Conservation (phyloP, 2,329 filamentous ascomycete species). For the Huntiella savannae region DNA sequence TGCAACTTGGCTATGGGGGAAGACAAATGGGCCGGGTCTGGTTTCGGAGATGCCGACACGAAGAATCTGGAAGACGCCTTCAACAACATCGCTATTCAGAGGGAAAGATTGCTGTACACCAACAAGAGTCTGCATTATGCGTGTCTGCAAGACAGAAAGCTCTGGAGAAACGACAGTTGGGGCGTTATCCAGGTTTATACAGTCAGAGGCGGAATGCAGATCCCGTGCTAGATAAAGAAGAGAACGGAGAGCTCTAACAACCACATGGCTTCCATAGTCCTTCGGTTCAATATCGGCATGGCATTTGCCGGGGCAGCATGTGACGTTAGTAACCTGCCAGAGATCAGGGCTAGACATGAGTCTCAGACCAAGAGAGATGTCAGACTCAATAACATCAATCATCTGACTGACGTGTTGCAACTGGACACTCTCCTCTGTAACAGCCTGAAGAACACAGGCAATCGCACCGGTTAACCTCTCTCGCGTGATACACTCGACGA, state of each 20-base stretch:
- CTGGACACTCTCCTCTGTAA: constrained; percentile 37
- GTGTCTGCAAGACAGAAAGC: constrained; percentile 22
- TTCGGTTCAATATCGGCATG: constrained; percentile 14
- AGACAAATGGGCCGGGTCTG: constrained; percentile 57
- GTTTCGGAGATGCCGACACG: constrained; percentile 58
- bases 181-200: constrained; percentile 18
- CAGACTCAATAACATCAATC: constrained; percentile 11
- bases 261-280: constrained; percentile 30
- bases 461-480: constrained; percentile 51
- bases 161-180: constrained; percentile 11
- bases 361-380: constrained; percentile 14
- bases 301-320: constrained; percentile 9
- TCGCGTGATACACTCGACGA: constrained; percentile 33
- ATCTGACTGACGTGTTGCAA: constrained; percentile 20
- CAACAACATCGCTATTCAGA: constrained; percentile 46
- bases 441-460: constrained; percentile 48
- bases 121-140: constrained; percentile 28
- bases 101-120: constrained; percentile 34
- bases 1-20: constrained; percentile 46
- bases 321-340: constrained; percentile 5
- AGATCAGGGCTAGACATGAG: constrained; percentile 1
- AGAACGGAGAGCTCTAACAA: constrained; percentile 42
- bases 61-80: constrained; percentile 52
- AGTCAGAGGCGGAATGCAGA: constrained; percentile 46
- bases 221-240: constrained; percentile 54